These are phyloP conservation scores for Trichoderma polysporum DNA, from an alignment of 2,329 filamentous ascomycete genomes.

Conservation along the genomic window DNA sequence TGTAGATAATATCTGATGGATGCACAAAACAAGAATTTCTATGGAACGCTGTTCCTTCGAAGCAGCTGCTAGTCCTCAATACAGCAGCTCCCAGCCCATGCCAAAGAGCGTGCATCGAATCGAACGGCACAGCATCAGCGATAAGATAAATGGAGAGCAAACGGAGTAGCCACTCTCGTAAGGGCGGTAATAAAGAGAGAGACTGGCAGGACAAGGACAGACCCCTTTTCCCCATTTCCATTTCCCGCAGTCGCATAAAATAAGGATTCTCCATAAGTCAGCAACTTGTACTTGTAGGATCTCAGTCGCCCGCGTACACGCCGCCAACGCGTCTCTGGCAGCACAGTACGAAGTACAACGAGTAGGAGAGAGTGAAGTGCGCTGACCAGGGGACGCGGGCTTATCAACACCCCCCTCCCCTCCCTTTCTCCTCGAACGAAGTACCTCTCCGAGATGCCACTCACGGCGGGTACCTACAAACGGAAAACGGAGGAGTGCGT, in stretches of 20 bases:
- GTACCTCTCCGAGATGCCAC: not conserved
- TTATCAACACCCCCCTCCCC: not conserved
- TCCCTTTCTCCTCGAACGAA: not conserved
- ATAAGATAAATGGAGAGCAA: not conserved
- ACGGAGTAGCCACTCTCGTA: not conserved
- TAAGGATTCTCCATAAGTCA: not conserved
- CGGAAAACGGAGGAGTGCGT: not conserved
- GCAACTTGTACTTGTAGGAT: not conserved
- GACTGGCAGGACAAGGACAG: no score
- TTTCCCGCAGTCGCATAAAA: not conserved
- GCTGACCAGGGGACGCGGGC: not conserved
- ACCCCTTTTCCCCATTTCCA: not conserved
- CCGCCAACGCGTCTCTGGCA: conserved; percentile 1
- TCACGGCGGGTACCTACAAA: no score
- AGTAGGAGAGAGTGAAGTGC: not conserved
- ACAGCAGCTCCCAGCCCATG: not conserved
- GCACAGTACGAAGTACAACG: conserved; percentile 9
- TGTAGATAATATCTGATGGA: no score
- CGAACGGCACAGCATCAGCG: not conserved
- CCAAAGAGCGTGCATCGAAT: not conserved
- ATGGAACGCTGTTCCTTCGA: not conserved
- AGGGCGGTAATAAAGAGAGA: not conserved
- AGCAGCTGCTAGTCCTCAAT: not conserved
- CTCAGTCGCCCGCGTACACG: not conserved
- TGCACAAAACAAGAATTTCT: not conserved